These are phyloP conservation scores for Stagonosporopsis rhizophila DNA, from an alignment of 2,329 filamentous ascomycete genomes.

Conservation along the genomic window DNA sequence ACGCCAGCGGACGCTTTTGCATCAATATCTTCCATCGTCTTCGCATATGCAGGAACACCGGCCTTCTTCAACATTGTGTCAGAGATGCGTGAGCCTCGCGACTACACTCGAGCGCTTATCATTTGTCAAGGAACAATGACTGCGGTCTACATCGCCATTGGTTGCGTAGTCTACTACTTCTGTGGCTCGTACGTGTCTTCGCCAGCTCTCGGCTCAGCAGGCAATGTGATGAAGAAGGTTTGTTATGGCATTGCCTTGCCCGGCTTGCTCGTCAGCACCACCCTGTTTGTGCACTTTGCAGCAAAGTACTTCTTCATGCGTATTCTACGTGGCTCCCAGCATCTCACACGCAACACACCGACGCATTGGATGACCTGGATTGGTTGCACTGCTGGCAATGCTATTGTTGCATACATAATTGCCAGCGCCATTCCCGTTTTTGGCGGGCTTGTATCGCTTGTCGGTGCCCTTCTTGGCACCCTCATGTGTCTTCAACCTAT, in stretches of 20 bases:
- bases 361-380: conserved; percentile 40
- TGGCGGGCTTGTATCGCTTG: conserved; percentile 35
- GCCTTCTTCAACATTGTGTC: conserved; percentile 73
- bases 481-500: conserved; percentile 39
- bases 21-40: conserved; percentile 33
- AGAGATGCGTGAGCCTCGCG: conserved; percentile 67
- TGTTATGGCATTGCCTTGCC: conserved; percentile 73
- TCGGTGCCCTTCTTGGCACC: conserved; percentile 37
- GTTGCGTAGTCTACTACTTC: conserved; percentile 72
- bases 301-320: conserved; percentile 64
- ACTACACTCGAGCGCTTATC: conserved; percentile 64
- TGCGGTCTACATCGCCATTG: conserved; percentile 68
- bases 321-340: conserved; percentile 71
- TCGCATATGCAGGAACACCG: conserved; percentile 61
- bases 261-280: conserved; percentile 34
- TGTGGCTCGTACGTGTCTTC: conserved; percentile 67
- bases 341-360: conserved; percentile 55
- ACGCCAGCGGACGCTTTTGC: conserved; percentile 29
- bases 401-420: conserved; percentile 33
- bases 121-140: conserved; percentile 68
- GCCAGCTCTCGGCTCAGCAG: conserved; percentile 71
- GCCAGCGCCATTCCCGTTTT: conserved; percentile 39
- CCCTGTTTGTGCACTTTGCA: conserved; percentile 33
- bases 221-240: conserved; percentile 63
- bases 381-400: conserved; percentile 26